Evolutionary conservation across 495 filamentous ascomycete genomes (phyloP).

Genomic region (Staphylotrichum longicolle): DNA sequence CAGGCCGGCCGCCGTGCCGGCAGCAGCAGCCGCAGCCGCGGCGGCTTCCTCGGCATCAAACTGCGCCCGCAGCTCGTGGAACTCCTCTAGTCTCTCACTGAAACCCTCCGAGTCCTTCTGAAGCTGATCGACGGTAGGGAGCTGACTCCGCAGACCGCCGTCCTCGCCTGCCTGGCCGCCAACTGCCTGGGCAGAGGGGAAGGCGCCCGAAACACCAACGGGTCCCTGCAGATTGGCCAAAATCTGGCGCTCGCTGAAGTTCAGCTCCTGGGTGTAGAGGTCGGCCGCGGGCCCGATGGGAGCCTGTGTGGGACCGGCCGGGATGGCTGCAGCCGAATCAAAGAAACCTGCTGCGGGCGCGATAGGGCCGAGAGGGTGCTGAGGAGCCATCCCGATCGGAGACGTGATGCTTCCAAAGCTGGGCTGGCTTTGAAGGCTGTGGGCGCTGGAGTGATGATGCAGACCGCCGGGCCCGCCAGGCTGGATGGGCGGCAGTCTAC

Average conservation of each 20-base stretch:
- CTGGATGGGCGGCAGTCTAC: slow-evolving; percentile 58
- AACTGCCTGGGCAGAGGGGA: slow-evolving; percentile 34
- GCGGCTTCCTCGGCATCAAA: slow-evolving; percentile 49
- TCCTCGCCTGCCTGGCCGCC: slow-evolving; percentile 33
- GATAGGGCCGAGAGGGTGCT: slow-evolving; percentile 62
- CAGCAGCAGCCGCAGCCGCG: slow-evolving; percentile 38
- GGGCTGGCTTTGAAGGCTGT: slow-evolving; percentile 93
- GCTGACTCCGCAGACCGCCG: slow-evolving; percentile 36
- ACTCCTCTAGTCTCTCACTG: slow-evolving; percentile 53
- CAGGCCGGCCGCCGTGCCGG: slow-evolving; percentile 30
- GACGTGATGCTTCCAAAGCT: slow-evolving; percentile 90
- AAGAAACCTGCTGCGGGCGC: slow-evolving; percentile 61
- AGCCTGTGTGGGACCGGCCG: slow-evolving; percentile 22
- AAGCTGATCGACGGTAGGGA: slow-evolving; percentile 45
- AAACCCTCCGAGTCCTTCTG: slow-evolving; percentile 52
- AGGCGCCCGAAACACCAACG: slow-evolving; percentile 37
- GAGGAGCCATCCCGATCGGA: slow-evolving; percentile 73
- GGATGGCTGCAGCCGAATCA: slow-evolving; percentile 50
- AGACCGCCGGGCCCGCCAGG: slow-evolving; percentile 66
- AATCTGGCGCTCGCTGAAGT: slow-evolving; percentile 41
- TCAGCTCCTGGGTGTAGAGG: slow-evolving; percentile 50
- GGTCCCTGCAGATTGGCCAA: slow-evolving; percentile 39
- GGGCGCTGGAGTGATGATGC: slow-evolving; percentile 89
- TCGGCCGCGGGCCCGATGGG: slow-evolving; percentile 34
- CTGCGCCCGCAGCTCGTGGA: slow-evolving; percentile 56